Evolutionary conservation across 768 basidiomycete genomes (phyloP), one percentile per base, ranked within the genome.

Genomic region (Serpula lacrymans): DNA sequence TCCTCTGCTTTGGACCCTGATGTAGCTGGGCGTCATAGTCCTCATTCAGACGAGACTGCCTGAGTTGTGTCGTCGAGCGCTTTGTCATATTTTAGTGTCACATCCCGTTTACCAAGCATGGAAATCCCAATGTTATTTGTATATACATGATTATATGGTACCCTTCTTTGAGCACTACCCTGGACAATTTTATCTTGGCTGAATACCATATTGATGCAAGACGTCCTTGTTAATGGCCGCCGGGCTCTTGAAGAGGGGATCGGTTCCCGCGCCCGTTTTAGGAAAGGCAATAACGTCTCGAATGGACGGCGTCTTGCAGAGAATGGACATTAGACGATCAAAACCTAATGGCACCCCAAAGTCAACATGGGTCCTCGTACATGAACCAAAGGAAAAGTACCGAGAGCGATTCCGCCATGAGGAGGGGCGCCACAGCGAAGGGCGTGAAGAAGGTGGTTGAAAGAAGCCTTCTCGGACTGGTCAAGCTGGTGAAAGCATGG

Each of bases 201-300:
- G 68, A 49, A 88, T 72, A 50, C 79, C 78, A 60, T 88, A 89
- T 56, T 84, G 77, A 48, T 69, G 51, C 39, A 91, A 63, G 24
- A 76, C 67, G 24, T 75, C 71, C 17, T 64, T 57, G 41, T 58
- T 54, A 41, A 82, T 71, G 13, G 74, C 52, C 10, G 88, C 80
- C 28, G 94, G 94, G 62, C 90, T 91, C 63, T 80, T 85, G 73
- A 96, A 93, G 27, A 95, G 78, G 30, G 82, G 77, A 64, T 97
- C 94, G 17, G 80, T 75, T 5, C 94, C 93, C 43, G 68, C 77
- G 28, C 80, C 78, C 6, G 87, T 85, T 70, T 97, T 97, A 7
- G 94, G 94, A 69, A 97, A 97, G 14, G 94, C 94, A 49, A 97
- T 95, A 49, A 97, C 94, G 53, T 96, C 92, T 46, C 91, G 77